These are phyloP conservation scores for Madurella mycetomatis DNA, from an alignment of 2,329 filamentous ascomycete genomes.

Conservation along the genomic window DNA sequence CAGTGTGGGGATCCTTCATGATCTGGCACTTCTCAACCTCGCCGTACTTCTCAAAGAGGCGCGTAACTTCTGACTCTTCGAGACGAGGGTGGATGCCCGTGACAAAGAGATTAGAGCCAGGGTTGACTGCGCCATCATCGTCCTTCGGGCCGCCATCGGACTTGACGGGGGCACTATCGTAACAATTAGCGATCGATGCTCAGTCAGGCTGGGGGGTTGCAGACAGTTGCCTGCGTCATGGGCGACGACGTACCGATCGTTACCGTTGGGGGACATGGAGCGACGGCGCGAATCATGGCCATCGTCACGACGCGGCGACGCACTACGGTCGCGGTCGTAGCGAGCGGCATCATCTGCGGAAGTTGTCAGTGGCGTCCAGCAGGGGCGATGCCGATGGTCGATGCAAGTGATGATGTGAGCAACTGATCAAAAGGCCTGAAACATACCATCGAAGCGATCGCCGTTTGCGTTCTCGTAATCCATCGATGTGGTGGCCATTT, in stretches of 20 bases:
- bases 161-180: conserved; percentile 38
- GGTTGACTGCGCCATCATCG: conserved; percentile 80
- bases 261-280: conserved; percentile 57
- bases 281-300: conserved; percentile 56
- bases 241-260: conserved; percentile 44
- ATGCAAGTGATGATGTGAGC: background rate
- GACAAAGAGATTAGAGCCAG: conserved; percentile 97
- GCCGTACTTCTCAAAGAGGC: conserved; percentile 97
- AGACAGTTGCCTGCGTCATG: background rate
- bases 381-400: conserved; percentile 7
- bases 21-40: conserved; percentile 99
- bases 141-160: conserved; percentile 53
- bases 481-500: conserved; percentile 63
- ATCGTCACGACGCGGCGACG: conserved; percentile 62
- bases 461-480: conserved; percentile 66
- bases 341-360: conserved; percentile 57
- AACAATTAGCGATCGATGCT: conserved; percentile 13
- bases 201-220: background rate
- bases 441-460: conserved; percentile 62
- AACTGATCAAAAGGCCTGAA: background rate
- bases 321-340: conserved; percentile 63
- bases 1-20: conserved; percentile 97
- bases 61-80: conserved; percentile 82
- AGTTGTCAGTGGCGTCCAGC: conserved; percentile 17
- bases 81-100: conserved; percentile 95